Conservation (phyloP, 2,329 filamentous ascomycete species). For the Fusarium buharicum region DNA sequence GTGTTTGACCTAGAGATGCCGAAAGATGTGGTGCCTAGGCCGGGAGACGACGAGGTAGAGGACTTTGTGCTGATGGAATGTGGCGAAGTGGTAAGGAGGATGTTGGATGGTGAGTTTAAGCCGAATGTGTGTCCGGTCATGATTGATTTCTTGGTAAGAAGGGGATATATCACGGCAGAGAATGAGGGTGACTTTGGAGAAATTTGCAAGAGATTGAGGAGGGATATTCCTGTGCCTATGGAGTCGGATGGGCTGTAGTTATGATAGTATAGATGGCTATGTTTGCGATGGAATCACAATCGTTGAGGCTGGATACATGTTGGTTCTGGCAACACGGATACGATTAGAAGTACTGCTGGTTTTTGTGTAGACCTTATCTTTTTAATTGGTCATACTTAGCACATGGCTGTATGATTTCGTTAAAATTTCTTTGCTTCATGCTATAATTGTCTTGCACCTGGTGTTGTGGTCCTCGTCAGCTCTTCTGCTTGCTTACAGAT, state of each 20-base stretch:
- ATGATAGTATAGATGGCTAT: no score
- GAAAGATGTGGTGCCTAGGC: slow-evolving; percentile 67
- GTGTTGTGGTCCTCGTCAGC: no score
- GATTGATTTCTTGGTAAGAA: slow-evolving; percentile 83
- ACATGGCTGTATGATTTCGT: no score
- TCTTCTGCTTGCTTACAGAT: no score
- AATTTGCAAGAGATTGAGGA: slow-evolving; percentile 63
- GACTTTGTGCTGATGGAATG: slow-evolving; percentile 76
- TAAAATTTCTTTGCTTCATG: no score
- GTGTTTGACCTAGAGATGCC: slow-evolving; percentile 79
- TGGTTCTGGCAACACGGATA: no score
- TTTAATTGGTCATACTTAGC: no score
- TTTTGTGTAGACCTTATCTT: no score
- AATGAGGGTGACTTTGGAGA: slow-evolving; percentile 78
- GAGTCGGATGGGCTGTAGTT: slow-evolving; percentile 32
- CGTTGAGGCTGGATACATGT: no score
- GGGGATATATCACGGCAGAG: slow-evolving; percentile 77
- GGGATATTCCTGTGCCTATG: slow-evolving; percentile 56
- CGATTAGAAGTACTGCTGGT: no score
- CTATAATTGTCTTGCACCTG: no score
- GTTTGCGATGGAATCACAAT: no score
- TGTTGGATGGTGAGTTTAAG: slow-evolving; percentile 80
- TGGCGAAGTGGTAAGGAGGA: slow-evolving; percentile 65
- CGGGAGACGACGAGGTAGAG: slow-evolving; percentile 82
- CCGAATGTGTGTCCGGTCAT: slow-evolving; percentile 82